A percentile compares a stretch with the other conserved stretches of the same genome.
Evolutionary conservation across 2,329 filamentous ascomycete genomes (phyloP).

Genomic region (Trichoderma citrinoviride): DNA sequence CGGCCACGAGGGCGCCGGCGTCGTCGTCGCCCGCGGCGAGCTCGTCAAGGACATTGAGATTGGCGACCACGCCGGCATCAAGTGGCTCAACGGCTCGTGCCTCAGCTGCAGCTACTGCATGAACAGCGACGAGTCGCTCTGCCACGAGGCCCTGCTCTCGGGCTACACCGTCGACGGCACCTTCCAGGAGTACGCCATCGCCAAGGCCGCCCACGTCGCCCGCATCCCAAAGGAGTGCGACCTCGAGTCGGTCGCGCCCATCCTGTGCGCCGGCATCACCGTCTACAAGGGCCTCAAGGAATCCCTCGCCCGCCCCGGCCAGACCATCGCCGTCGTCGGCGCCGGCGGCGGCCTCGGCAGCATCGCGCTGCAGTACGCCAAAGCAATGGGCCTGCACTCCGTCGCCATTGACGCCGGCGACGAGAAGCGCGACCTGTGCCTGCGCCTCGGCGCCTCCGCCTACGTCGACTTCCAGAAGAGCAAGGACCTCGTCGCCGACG

Average conservation of each 20-base stretch:
- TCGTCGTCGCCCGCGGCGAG: slow-evolving; percentile 76
- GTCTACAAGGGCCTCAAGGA: slow-evolving; percentile 93
- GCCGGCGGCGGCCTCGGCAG: slow-evolving; percentile 80
- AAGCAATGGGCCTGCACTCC: slow-evolving; percentile 79
- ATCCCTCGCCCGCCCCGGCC: slow-evolving; percentile 68
- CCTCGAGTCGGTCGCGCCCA: slow-evolving; percentile 74
- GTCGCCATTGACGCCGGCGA: slow-evolving; percentile 82
- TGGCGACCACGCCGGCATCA: slow-evolving; percentile 84
- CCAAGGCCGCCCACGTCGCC: slow-evolving; percentile 81
- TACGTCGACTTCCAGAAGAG: slow-evolving; percentile 80
- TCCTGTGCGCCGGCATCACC: slow-evolving; percentile 82
- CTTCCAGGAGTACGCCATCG: slow-evolving; percentile 91
- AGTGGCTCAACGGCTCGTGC: slow-evolving; percentile 90
- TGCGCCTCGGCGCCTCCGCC: slow-evolving; percentile 64
- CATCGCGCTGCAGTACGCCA: slow-evolving; percentile 80
- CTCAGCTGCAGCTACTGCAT: slow-evolving; percentile 81
- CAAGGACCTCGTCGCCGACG: slow-evolving; percentile 77
- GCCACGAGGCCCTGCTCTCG: slow-evolving; percentile 69
- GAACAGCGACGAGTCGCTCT: slow-evolving; percentile 78
- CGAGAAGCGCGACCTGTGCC: slow-evolving; percentile 73
- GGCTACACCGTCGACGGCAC: slow-evolving; percentile 91
- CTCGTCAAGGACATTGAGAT: slow-evolving; percentile 75
- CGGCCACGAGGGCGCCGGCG: slow-evolving; percentile 74
- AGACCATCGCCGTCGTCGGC: slow-evolving; percentile 80
- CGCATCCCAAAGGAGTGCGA: slow-evolving; percentile 73